phyloP scores from a whole-genome alignment of 768 basidiomycete genomes.

The Butyriboletus loyo region DNA sequence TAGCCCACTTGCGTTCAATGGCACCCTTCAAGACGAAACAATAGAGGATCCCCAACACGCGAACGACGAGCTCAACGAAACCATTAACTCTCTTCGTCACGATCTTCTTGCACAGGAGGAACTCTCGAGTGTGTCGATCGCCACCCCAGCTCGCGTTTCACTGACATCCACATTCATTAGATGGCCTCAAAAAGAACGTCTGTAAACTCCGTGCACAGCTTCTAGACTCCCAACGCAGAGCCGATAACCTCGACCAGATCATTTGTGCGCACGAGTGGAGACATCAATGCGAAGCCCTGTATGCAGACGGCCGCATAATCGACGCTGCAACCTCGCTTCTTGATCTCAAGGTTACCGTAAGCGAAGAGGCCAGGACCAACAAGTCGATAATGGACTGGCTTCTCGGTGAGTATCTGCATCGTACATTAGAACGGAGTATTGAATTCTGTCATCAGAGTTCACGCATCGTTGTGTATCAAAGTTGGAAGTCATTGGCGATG shows the following conservation, averaged over 20 bases:
- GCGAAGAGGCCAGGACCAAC: not conserved
- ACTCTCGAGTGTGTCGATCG: not conserved
- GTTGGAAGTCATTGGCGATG: not conserved
- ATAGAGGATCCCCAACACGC: not conserved
- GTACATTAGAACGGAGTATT: no score
- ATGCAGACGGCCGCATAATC: not conserved
- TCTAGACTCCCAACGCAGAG: not conserved
- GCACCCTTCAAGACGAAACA: not conserved
- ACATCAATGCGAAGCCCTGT: not conserved
- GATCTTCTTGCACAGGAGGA: not conserved
- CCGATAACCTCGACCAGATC: not conserved
- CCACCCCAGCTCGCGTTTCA: not conserved
- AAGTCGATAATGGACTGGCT: not conserved
- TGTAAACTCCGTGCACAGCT: not conserved
- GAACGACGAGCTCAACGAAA: not conserved
- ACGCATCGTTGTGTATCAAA: not conserved
- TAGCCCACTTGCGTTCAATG: not conserved
- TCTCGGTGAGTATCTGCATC: not conserved
- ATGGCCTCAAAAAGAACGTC: not conserved
- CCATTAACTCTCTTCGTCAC: not conserved
- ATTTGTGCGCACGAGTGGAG: not conserved
- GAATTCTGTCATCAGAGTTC: not conserved
- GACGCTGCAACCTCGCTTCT: constrained; percentile 1
- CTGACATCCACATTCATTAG: not conserved
- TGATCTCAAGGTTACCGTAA: not conserved